Evolutionary conservation across 768 basidiomycete genomes (phyloP), one percentile per base, ranked within the genome.

Genomic region (Pulveroboletus sp.): DNA sequence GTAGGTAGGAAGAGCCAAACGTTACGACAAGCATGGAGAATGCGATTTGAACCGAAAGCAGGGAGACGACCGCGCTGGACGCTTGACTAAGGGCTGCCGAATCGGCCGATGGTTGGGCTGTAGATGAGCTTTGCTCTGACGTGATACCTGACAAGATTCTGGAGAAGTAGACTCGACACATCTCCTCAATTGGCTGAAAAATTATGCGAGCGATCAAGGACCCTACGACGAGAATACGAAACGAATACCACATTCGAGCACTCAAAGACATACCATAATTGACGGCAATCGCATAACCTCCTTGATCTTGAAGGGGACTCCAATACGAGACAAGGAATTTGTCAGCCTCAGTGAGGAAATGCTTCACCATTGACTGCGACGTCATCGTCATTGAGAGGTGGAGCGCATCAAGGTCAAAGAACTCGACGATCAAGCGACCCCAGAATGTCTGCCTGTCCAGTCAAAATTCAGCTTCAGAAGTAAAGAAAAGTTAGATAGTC

Each of bases 131-230:
- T 23, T 55, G 39, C 40, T 53, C 51, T 42, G 43, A 47, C 17
- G n/a, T 36, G 29, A 55, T 54, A 9, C 58, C 63, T 49, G 65
- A 80, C 52, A 72, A 74, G 50, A 73, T 76, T 45, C 75, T 85
- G 2, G 95, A 93, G 68, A 96, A 97, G 69, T 85, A 92, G 4
- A 97, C 75, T 1, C 94, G 83, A 2, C 86, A 79, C 1, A 89
- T 86, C 69, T 99, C 96, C 68, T 99, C 96, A 22, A 97, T 80
- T 0, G 96, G 96, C 58, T 97, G 95, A 63, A 98, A 95, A 22
- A 94, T 62, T 50, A 98, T 87, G 16, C 96, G 84, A 6, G 93
- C 95, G 22, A 96, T 72, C 13, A 98, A 77, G 4, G 95, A 96
- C 43, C 95, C 94, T 95, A 58, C 38, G 48, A 49, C 6, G 48